Evolutionary conservation across 129 eudicot species (phyloP).

Genomic region (Artemisia annua): DNA sequence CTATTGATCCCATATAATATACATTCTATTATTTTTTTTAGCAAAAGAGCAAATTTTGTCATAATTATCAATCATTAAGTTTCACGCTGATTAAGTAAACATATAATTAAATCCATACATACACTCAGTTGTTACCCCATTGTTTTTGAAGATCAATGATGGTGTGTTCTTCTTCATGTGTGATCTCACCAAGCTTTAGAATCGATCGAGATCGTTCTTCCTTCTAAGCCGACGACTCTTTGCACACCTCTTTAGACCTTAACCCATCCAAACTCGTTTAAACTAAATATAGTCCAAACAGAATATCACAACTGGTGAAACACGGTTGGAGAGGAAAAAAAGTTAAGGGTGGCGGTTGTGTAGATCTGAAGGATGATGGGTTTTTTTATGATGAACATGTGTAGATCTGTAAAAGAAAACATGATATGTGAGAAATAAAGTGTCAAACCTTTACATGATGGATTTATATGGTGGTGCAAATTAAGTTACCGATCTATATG

Average conservation of each 20-base stretch:
- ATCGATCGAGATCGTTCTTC: slow-evolving; percentile 75
- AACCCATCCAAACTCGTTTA: slow-evolving; percentile 5
- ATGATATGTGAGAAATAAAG: no score
- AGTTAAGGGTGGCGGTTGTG: no score
- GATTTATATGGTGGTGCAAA: no score
- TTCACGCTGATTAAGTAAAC: neutral
- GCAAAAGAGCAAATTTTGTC: no score
- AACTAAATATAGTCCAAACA: neutral
- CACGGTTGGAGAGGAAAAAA: no score
- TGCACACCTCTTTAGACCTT: slow-evolving; percentile 74
- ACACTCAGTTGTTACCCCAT: slow-evolving; percentile 70
- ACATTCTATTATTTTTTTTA: no score
- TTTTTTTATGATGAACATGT: no score
- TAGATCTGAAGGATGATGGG: no score
- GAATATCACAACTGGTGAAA: neutral
- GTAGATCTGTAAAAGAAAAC: no score
- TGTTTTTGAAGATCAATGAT: slow-evolving; percentile 60
- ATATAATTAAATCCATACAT: neutral
- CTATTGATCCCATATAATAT: no score
- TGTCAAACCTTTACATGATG: no score
- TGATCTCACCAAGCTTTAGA: slow-evolving; percentile 63
- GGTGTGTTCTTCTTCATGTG: slow-evolving; percentile 53
- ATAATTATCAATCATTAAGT: neutral
- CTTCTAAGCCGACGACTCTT: slow-evolving; percentile 76
- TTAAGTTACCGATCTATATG: no score